These are phyloP conservation scores for Willaertia magna DNA, from an alignment of 208 protist species.

Conservation along the genomic window DNA sequence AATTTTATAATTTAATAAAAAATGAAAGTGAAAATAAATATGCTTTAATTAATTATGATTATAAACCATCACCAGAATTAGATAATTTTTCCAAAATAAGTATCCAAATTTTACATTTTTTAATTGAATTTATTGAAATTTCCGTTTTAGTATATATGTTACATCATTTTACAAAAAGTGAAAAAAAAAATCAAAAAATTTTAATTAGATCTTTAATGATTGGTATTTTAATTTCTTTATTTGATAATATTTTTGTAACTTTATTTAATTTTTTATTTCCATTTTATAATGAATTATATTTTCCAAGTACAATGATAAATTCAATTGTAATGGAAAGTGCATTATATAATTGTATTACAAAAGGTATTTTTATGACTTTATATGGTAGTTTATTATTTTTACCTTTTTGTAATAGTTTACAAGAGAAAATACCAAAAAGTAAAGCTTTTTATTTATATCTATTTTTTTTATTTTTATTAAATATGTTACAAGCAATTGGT, in stretches of 20 bases:
- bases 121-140: not conserved
- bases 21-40: not conserved
- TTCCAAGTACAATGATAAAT: not conserved
- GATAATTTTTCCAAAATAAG: not conserved
- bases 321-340: not conserved
- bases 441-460: slow-evolving; percentile 1
- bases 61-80: not conserved
- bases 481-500: not conserved
- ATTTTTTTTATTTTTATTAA: not conserved
- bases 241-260: not conserved
- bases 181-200: not conserved
- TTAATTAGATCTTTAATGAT: not conserved
- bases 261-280: not conserved
- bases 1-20: not conserved
- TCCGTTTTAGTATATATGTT: not conserved
- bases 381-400: not conserved
- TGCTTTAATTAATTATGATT: not conserved
- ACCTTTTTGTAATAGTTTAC: not conserved
- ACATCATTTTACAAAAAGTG: not conserved
- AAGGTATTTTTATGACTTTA: not conserved
- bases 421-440: not conserved
- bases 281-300: not conserved
- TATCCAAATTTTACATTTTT: not conserved
- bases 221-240: not conserved
- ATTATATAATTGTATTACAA: not conserved